A percentile compares a stretch with the other conserved stretches of the same genome.
Evolutionary conservation across 2,329 filamentous ascomycete species (phyloP).

Genomic region (Colletotrichum horii): DNA sequence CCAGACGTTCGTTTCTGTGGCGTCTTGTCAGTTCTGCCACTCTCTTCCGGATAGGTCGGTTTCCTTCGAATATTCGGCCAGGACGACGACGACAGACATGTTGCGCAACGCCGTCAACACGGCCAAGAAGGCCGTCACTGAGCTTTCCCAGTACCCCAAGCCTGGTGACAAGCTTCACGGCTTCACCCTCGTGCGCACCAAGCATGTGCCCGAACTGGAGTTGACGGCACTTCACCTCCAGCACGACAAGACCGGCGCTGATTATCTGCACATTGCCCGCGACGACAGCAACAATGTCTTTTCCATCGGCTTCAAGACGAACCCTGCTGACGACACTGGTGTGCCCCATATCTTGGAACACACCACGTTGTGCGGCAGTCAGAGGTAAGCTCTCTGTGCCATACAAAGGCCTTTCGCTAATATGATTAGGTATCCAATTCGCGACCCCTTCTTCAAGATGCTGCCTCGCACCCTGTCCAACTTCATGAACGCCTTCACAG

Average conservation of each 20-base stretch:
- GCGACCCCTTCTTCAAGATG: slow-evolving; percentile 99
- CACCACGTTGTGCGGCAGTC: slow-evolving; percentile 92
- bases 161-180: slow-evolving; percentile 88
- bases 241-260: slow-evolving; percentile 94
- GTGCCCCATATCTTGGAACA: slow-evolving; percentile 98
- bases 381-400: slow-evolving; percentile 69
- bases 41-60: not conserved
- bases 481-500: slow-evolving; percentile 99
- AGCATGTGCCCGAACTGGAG: slow-evolving; percentile 93
- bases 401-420: not conserved
- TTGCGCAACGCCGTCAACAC: slow-evolving; percentile 54
- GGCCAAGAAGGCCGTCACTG: slow-evolving; percentile 71
- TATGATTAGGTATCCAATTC: slow-evolving; percentile 80
- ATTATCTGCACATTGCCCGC: slow-evolving; percentile 93
- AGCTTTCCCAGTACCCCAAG: slow-evolving; percentile 76
- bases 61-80: not conserved
- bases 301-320: slow-evolving; percentile 98
- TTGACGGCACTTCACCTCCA: slow-evolving; percentile 88
- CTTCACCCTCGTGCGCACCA: slow-evolving; percentile 87
- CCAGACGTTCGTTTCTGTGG: not conserved
- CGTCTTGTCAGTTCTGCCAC: not conserved
- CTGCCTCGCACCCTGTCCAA: slow-evolving; percentile 96
- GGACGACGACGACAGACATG: slow-evolving; percentile 39
- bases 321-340: slow-evolving; percentile 94
- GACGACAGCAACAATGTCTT: slow-evolving; percentile 99